Base-by-base conservation (phyloP, 768 basidiomycete species). In the Lentinula sp. region DNA sequence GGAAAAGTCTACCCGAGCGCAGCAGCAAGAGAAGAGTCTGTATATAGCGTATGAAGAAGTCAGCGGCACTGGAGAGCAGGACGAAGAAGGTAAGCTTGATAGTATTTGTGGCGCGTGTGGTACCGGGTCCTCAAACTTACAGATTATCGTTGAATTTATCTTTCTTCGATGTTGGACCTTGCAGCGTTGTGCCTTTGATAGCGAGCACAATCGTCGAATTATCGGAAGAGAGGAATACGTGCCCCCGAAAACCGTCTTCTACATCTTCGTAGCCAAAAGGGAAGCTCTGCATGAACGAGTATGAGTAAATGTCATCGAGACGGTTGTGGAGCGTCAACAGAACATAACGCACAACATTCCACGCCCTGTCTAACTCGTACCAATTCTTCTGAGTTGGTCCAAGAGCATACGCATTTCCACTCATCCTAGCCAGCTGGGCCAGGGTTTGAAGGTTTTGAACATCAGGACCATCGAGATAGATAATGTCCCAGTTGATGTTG, bases 81-180 rank as follows among this genome's bases (percentile, higher is more conserved):
- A 16, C 48, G 7, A 34, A 56, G 18, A 43, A 50, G 57, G 16
- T 48, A 43, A 43, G 16, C 42, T 16, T 43, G 15, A 16, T 10
- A 15, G 11, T 11, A 40, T 40, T 40, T 15, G 15, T 11, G 39
- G 39, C 5, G 39, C 15, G 39, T 15, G 39, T 13, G 11, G 39
- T 28, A 28, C 28, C 13, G 37, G 37, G 13, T 13, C 46, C n/a
- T 28, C 21, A 54, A 2, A 67, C 76, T 16, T 60, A 80, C 71
- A 92, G 67, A 66, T 93, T 93, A 73, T 97, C 95, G 72, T 98
- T 98, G 69, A 87, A 87, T 75, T 93, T 95, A 75, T 98, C 96
- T 68, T 89, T 86, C 76, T 84, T 90, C 55, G 91, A 90, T 11
- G 96, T 96, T 13, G 88, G 85, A 2, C 94, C 94, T 64, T 83